Evolutionary conservation across 2,329 filamentous ascomycete genomes (phyloP), one percentile per base, ranked within the genome.

Genomic region (Claviceps sp.): DNA sequence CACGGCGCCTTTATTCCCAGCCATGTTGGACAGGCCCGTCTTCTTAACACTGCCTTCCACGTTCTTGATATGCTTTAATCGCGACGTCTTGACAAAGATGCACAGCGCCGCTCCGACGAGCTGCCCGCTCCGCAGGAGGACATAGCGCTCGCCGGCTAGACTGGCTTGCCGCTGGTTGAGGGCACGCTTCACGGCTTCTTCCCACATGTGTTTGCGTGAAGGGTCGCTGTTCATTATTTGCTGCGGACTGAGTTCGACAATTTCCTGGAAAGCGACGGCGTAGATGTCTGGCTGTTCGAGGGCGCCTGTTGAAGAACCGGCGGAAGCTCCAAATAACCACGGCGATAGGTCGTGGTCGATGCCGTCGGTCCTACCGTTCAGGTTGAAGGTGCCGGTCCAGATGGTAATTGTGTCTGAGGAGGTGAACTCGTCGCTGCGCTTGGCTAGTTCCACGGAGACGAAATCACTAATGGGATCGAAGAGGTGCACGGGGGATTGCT

Each of bases 141-240:
- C 88, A 68, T 98, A 98, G 55, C 84, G 85, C 52, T 90, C 84
- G 5, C 80, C 79, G 0, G 81, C 81, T 22, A 77, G 72, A 53
- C 73, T 72, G 42, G 77, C 76, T 18, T 88, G 82, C 56, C 85
- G 79, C 11, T 71, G 68, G 60, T 97, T 96, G 41, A 98, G 69
- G 14, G 84, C 88, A 46, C 73, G 74, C 57, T 84, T 84, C 24
- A 97, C 89, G 4, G 86, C 84, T 50, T 76, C 71, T 65, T 98
- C 93, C 93, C 93, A 98, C 20, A 84, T 72, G 56, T 88, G 83
- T 58, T 91, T 87, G 51, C 87, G 79, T 3, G 83, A 81, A 1
- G 93, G 93, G 64, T 98, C 91, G 55, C 90, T 97, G 58, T 94
- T 95, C 89, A 98, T 96, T 62, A 98, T 97, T 63, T 98, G 93